phyloP scores from a whole-genome alignment of 306 rosid species.

The Carpinus viminea region DNA sequence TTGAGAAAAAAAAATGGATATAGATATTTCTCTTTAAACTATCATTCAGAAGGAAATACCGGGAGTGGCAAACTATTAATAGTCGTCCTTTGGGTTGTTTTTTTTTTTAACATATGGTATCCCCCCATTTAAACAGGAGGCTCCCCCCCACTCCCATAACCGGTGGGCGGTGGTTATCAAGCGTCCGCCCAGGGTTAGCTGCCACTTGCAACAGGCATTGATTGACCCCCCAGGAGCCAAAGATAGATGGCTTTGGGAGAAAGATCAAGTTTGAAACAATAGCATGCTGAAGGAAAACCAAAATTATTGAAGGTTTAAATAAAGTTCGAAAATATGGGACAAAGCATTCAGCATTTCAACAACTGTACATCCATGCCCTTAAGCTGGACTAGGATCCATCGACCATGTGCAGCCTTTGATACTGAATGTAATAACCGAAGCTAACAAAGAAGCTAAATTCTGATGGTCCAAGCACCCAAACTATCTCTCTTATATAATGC shows the following conservation, averaged over 20 bases:
- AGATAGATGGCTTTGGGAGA: background rate
- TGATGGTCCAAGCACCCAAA: conserved; percentile 34
- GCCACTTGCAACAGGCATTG: background rate
- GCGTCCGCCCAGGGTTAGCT: background rate
- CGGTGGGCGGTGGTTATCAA: no score
- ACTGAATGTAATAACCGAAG: conserved; percentile 14
- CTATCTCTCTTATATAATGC: conserved; percentile 18
- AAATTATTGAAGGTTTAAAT: background rate
- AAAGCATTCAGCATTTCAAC: background rate
- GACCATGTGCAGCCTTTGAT: background rate
- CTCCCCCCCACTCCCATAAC: background rate
- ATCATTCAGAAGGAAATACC: no score
- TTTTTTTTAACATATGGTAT: no score
- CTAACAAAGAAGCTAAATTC: conserved; percentile 27
- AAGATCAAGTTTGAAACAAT: background rate
- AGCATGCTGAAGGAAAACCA: background rate
- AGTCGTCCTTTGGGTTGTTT: no score
- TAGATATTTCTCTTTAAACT: no score
- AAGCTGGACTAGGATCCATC: background rate
- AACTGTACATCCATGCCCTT: background rate
- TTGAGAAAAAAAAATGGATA: no score
- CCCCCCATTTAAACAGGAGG: no score
- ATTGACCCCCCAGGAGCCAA: background rate
- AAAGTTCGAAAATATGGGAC: background rate
- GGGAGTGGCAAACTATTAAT: no score